Base-by-base conservation (phyloP, 2,329 filamentous ascomycete species). In the Colletotrichum costaricense region DNA sequence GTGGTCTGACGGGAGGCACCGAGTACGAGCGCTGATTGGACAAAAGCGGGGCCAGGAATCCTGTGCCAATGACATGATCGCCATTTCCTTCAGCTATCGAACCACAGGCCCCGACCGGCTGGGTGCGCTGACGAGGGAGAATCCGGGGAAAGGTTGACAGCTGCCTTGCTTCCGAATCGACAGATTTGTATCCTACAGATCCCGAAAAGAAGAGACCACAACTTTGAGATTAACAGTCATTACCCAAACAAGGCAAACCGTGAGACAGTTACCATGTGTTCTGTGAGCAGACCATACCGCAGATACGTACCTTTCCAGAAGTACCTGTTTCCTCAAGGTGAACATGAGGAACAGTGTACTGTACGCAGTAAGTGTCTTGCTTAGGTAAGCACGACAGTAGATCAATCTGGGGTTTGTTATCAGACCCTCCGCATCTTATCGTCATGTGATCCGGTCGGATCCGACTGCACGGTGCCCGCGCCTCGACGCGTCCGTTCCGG, bases 1-100 rank as follows among this genome's bases (percentile, higher is more conserved):
- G 66, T 75, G 74, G 74, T 72, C 58, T 75, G 74, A 75, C 69
- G 68, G 73, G 69, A 57, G 62, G 16, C 62, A 62, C 73, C 69
- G 73, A 35, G n/a, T 22, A 28, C 16, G 69, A 16, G 54, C 19
- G 12, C 38, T 75, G 52, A 75, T 75, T 75, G 74, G 74, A 12
- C 14, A 16, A 2, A 7, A 7, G 16, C 58, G 57, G 69, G 63
- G 56, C 56, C 55, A 69, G 58, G 63, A 75, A 33, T 60, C 30
- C 69, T 62, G 63, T 49, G 72, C 72, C 72, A 75, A 73, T 75
- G 58, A 73, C 28, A 73, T 52, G 68, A 62, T 70, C 30, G 65
- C 49, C 58, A 73, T 71, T 30, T 42, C 38, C 35, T n/a, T 62
- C 59, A 71, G 58, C 35, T 60, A 73, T 73, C 71, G 67, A 69